These are phyloP conservation scores for Backusella morwellensis DNA, from an alignment of 192 early-diverging fungal genomes.

Conservation along the genomic window DNA sequence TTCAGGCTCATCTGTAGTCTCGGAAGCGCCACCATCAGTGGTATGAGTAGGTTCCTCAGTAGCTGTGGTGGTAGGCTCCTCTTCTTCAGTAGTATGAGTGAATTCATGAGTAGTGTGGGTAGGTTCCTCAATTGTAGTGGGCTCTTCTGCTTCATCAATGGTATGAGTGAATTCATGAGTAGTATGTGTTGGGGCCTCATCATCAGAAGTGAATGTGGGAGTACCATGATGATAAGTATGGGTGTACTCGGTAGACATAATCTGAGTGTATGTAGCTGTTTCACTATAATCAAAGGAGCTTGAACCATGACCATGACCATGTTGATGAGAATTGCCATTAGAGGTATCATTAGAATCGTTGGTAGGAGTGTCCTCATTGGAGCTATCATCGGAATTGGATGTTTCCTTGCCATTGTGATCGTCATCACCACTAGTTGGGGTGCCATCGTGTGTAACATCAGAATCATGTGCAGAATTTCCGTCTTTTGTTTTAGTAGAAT, in stretches of 20 bases:
- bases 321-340: neutral
- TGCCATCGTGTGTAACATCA: neutral
- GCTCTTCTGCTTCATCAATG: neutral
- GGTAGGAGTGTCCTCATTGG: neutral
- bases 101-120: neutral
- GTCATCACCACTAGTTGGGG: neutral
- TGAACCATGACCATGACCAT: neutral
- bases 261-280: neutral
- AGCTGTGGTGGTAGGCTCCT: neutral
- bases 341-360: neutral
- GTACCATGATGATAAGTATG: neutral
- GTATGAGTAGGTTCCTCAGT: neutral
- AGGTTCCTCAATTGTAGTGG: neutral
- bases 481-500: neutral
- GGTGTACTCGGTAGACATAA: neutral
- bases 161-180: neutral
- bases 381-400: neutral
- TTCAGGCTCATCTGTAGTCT: neutral
- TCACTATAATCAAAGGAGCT: neutral
- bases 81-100: neutral
- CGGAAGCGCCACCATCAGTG: neutral
- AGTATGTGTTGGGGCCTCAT: neutral
- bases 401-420: neutral
- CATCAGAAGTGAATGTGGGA: neutral
- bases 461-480: conserved; percentile 5